Evolutionary conservation across 306 rosid species (phyloP).

Genomic region (Inga leiocalycina): DNA sequence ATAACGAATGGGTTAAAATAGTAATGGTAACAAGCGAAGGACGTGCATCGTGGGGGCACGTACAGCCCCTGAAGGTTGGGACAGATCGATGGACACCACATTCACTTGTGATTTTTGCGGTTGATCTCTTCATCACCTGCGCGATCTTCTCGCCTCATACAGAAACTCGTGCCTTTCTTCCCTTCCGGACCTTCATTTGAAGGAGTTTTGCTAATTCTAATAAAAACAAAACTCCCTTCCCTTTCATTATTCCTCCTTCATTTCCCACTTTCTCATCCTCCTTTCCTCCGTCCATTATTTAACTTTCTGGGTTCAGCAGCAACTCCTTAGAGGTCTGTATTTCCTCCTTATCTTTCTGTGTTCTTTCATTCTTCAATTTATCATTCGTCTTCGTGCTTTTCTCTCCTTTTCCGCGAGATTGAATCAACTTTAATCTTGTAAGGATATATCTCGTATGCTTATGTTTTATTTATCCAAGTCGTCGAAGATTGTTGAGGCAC

Average conservation of each 20-base stretch:
- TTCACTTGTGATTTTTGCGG: constrained; percentile 5
- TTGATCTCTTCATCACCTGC: not conserved
- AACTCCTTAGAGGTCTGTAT: constrained; percentile 2
- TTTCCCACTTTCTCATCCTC: not conserved
- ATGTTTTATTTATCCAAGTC: not conserved
- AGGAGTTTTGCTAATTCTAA: constrained; percentile 2
- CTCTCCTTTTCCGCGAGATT: not conserved
- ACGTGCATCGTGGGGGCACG: constrained; percentile 9
- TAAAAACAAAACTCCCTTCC: constrained; percentile 10
- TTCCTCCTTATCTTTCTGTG: not conserved
- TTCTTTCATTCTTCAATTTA: not conserved
- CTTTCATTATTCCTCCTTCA: not conserved
- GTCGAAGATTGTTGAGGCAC: constrained; percentile 2
- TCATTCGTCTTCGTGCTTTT: not conserved
- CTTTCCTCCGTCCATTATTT: not conserved
- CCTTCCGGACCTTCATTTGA: constrained; percentile 27
- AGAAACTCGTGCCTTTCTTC: constrained; percentile 32
- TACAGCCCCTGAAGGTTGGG: constrained; percentile 31
- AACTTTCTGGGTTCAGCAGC: constrained; percentile 29
- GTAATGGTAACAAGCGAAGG: constrained; percentile 29
- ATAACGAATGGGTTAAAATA: not conserved
- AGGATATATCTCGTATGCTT: not conserved
- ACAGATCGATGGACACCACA: not conserved
- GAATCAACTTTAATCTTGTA: not conserved
- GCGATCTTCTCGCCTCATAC: constrained; percentile 37